Base-by-base conservation (phyloP, 768 basidiomycete species). In the Psilocybe cubensis region DNA sequence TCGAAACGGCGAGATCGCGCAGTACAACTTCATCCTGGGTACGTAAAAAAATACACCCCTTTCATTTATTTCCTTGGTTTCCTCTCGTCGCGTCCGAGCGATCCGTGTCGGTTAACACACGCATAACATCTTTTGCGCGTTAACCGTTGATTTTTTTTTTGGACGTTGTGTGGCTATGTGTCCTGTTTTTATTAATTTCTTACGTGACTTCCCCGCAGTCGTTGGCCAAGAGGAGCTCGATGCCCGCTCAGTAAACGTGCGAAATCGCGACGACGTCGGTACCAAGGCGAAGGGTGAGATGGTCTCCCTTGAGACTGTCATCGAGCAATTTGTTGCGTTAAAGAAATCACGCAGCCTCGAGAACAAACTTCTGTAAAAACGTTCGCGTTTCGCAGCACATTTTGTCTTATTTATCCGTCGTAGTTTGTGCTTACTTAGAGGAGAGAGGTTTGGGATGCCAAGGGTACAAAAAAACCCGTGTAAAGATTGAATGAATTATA, bases 21-120 rank as follows among this genome's bases (percentile, higher is more conserved):
- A 98, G 72, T 97, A 96, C 76, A 98, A 98, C 76, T 98, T 97
- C 71, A 94, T 98, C 65, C 82, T 98, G 62, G 94, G 96, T 97
- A 59, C 53, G 87, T 72, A n/a, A n/a, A n/a, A n/a, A n/a, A n/a
- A n/a, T n/a, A n/a, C n/a, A n/a, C n/a, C n/a, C n/a, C n/a, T n/a
- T n/a, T n/a, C n/a, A n/a, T n/a, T n/a, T n/a, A n/a, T n/a, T n/a
- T n/a, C n/a, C n/a, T n/a, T n/a, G n/a, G n/a, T n/a, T n/a, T n/a
- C n/a, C n/a, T n/a, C n/a, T n/a, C n/a, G n/a, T n/a, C n/a, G n/a
- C n/a, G n/a, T n/a, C n/a, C n/a, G n/a, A n/a, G n/a, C n/a, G n/a
- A n/a, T n/a, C n/a, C n/a, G n/a, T n/a, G n/a, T n/a, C n/a, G n/a
- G n/a, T n/a, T n/a, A n/a, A n/a, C n/a, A n/a, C n/a, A n/a, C n/a